phyloP scores from a whole-genome alignment of 352 stramenopile species.

The Plasmopara viticola region DNA sequence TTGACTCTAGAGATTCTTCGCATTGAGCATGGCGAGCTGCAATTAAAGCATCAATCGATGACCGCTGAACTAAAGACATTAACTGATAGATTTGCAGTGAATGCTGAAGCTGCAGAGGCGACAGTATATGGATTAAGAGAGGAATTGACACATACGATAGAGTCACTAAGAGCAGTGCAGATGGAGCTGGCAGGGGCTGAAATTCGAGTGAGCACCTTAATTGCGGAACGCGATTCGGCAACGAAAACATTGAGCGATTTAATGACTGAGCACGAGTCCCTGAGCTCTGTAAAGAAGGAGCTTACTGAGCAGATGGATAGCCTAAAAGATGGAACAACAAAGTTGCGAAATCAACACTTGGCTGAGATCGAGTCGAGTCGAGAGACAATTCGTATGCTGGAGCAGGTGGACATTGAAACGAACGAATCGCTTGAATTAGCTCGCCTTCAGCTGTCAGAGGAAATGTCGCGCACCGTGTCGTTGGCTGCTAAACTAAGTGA shows the following conservation, averaged over 20 bases:
- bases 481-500: constrained; percentile 3
- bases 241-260: constrained; percentile 9
- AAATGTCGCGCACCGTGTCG: neutral
- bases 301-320: constrained; percentile 7
- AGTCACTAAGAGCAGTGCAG: constrained; percentile 15
- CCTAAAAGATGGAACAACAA: constrained; percentile 16
- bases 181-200: constrained; percentile 17
- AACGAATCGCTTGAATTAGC: constrained; percentile 8
- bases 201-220: constrained; percentile 11
- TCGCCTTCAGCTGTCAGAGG: constrained; percentile 5
- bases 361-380: constrained; percentile 9
- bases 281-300: constrained; percentile 11
- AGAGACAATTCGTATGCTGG: constrained; percentile 10
- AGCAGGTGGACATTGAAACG: constrained; percentile 5
- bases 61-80: constrained; percentile 24
- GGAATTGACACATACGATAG: constrained; percentile 9
- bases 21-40: constrained; percentile 31
- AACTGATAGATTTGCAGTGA: constrained; percentile 13
- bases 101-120: constrained; percentile 20
- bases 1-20: constrained; percentile 28
- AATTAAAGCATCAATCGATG: constrained; percentile 32
- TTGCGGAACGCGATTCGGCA: constrained; percentile 14
- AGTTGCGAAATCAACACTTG: constrained; percentile 13
- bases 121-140: constrained; percentile 11
- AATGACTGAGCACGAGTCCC: constrained; percentile 9